These are phyloP conservation scores for Celoporthe dispersa DNA, from an alignment of 2,329 filamentous ascomycete species.

Conservation along the genomic window DNA sequence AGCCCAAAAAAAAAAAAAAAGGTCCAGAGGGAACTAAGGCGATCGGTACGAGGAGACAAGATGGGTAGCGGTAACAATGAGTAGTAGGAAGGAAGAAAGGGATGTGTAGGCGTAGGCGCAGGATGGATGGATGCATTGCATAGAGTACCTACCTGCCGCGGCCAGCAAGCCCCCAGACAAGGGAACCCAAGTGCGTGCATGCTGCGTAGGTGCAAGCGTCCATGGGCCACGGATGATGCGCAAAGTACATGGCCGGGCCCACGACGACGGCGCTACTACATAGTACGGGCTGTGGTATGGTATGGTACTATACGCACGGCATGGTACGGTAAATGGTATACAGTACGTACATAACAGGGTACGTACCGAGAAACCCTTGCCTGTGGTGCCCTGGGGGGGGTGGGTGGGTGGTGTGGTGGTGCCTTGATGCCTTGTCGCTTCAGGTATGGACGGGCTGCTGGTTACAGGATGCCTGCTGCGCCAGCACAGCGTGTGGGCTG, in stretches of 20 bases:
- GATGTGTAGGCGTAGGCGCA: constrained; percentile 17
- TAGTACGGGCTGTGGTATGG: constrained; percentile 12
- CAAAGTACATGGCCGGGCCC: neutral
- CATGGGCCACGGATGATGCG: neutral
- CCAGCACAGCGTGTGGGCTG: neutral
- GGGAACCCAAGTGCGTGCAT: constrained; percentile 22
- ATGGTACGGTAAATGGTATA: neutral
- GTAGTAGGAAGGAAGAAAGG: constrained; percentile 27
- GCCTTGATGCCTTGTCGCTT: neutral
- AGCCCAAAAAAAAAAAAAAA: no score
- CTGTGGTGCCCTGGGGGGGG: no score
- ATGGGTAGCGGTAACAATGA: constrained; percentile 28
- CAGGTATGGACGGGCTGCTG: constrained; percentile 15
- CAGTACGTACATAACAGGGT: constrained; percentile 14
- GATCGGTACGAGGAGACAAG: constrained; percentile 24
- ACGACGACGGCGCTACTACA: constrained; percentile 6
- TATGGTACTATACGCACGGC: constrained; percentile 1
- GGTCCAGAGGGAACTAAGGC: constrained; percentile 15
- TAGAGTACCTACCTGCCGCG: constrained; percentile 17
- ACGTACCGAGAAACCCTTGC: neutral
- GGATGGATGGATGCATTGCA: constrained; percentile 14
- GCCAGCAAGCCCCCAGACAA: constrained; percentile 25
- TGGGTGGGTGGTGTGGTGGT: constrained; percentile 22
- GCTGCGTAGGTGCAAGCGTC: constrained; percentile 4
- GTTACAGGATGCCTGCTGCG: neutral